Conservation (phyloP, 2,329 filamentous ascomycete species). For the Fusarium pininemorale region DNA sequence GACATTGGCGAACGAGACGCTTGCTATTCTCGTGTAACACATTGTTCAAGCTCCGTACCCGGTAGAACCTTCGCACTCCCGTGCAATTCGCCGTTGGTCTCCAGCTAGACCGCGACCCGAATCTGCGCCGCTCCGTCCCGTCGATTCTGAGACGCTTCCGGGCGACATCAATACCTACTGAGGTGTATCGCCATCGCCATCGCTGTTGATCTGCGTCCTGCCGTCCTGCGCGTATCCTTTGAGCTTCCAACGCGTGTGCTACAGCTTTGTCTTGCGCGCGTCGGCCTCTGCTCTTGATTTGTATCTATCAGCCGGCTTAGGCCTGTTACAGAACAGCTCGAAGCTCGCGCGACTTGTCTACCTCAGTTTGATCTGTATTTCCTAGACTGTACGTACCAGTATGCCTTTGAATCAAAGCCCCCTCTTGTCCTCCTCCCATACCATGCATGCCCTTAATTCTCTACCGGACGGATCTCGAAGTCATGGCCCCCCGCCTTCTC, state of each 20-base stretch:
- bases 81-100: conserved; percentile 21
- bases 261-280: conserved; percentile 26
- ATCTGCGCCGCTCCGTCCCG: conserved; percentile 40
- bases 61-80: conserved; percentile 29
- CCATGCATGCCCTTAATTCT: background rate
- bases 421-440: background rate
- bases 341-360: conserved; percentile 36
- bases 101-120: conserved; percentile 27
- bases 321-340: conserved; percentile 21
- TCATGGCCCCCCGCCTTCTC: conserved; percentile 15
- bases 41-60: conserved; percentile 32
- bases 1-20: conserved; percentile 43
- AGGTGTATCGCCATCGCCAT: background rate
- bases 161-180: conserved; percentile 21
- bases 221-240: conserved; percentile 30
- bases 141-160: conserved; percentile 31
- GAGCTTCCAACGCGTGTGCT: conserved; percentile 31
- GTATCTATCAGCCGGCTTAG: conserved; percentile 24
- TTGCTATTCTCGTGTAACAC: conserved; percentile 41
- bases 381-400: conserved; percentile 26
- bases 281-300: conserved; percentile 27
- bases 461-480: conserved; percentile 21
- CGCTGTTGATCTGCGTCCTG: conserved; percentile 20
- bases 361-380: conserved; percentile 15
- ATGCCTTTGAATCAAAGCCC: conserved; percentile 7